These are phyloP conservation scores for Globisporangium recalcitrans DNA, from an alignment of 352 stramenopile genomes.

Conservation along the genomic window DNA sequence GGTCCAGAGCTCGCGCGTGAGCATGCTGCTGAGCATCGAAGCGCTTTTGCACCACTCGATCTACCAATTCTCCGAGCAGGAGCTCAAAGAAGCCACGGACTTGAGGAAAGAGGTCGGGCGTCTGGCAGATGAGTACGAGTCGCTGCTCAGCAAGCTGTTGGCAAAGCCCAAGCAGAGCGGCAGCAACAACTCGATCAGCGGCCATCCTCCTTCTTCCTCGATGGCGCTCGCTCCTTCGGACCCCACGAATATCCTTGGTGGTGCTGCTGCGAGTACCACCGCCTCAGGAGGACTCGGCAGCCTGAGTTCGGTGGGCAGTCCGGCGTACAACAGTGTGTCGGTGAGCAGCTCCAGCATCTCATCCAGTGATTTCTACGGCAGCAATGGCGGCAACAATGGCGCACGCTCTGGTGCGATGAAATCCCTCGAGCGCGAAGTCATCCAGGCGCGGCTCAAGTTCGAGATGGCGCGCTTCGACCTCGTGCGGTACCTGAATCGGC, in stretches of 20 bases:
- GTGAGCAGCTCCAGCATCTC: slow-evolving; percentile 8
- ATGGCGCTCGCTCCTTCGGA: slow-evolving; percentile 12
- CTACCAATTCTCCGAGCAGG: slow-evolving; percentile 61
- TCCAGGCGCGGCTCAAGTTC: slow-evolving; percentile 56
- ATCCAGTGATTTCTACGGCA: slow-evolving; percentile 8
- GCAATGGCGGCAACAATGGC: not conserved
- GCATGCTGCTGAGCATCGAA: slow-evolving; percentile 79
- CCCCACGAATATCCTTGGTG: slow-evolving; percentile 16
- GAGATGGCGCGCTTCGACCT: slow-evolving; percentile 82
- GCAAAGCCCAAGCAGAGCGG: slow-evolving; percentile 55
- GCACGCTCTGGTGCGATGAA: slow-evolving; percentile 9
- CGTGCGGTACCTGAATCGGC: slow-evolving; percentile 75
- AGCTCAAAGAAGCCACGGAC: slow-evolving; percentile 69
- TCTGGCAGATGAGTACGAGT: slow-evolving; percentile 78
- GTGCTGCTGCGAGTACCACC: not conserved
- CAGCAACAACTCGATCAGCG: slow-evolving; percentile 20
- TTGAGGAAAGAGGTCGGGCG: slow-evolving; percentile 59
- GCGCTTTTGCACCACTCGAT: slow-evolving; percentile 65
- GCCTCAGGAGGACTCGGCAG: not conserved
- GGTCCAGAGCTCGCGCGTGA: slow-evolving; percentile 78
- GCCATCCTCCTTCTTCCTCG: slow-evolving; percentile 6
- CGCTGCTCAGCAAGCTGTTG: slow-evolving; percentile 71
- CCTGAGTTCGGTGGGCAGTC: slow-evolving; percentile 8
- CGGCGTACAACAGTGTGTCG: slow-evolving; percentile 5
- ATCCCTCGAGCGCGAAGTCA: slow-evolving; percentile 63